These are phyloP conservation scores for Leucosporidium yakuticum DNA, from an alignment of 768 basidiomycete species.

Conservation along the genomic window DNA sequence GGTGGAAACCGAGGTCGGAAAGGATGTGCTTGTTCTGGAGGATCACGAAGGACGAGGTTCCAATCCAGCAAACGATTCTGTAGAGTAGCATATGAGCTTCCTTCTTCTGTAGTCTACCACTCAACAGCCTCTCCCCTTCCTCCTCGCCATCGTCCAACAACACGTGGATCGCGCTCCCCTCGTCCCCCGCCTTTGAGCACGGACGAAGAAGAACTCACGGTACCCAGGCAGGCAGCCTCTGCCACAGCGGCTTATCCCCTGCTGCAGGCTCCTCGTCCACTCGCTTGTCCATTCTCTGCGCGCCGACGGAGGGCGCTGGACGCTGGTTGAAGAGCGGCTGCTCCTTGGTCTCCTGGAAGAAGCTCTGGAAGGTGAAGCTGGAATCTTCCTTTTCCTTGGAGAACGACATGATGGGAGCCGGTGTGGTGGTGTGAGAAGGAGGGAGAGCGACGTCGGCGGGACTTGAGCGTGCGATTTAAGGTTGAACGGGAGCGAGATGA, in stretches of 20 bases:
- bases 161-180: no score
- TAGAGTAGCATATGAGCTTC: not conserved
- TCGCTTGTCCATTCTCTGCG: conserved; percentile 5
- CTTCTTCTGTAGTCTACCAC: not conserved
- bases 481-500: no score
- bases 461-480: no score
- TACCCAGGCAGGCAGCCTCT: conserved; percentile 22
- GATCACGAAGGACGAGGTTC: conserved; percentile 81
- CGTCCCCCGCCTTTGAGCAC: not conserved
- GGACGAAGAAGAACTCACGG: conserved; percentile 7
- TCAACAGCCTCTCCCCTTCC: not conserved
- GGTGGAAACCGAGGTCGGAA: conserved; percentile 69
- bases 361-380: conserved; percentile 1
- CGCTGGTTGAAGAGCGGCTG: conserved; percentile 21
- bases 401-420: not conserved
- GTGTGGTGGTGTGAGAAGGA: not conserved
- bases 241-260: conserved; percentile 21
- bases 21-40: conserved; percentile 46
- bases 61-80: conserved; percentile 81
- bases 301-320: conserved; percentile 2
- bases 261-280: not conserved
- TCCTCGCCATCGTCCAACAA: not conserved
- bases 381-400: not conserved
- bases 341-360: conserved; percentile 13
- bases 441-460: not conserved